A percentile compares a stretch with the other conserved stretches of the same genome.
These are phyloP conservation scores for Metroxylon sagu DNA, from an alignment of 176 grass and related monocot species.

Conservation along the genomic window DNA sequence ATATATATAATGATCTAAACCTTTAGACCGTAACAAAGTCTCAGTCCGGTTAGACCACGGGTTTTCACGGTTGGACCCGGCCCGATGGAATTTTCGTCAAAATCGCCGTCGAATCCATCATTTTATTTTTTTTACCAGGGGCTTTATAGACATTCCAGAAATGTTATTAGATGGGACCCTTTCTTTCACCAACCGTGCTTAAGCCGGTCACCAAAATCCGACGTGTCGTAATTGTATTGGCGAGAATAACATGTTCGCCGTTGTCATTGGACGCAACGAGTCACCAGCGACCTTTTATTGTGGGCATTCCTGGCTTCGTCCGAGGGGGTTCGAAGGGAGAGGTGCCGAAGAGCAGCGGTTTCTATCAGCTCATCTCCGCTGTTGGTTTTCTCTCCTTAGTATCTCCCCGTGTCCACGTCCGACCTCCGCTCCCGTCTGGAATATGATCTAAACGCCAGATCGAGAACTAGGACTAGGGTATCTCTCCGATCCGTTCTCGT, in stretches of 20 bases:
- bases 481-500: not conserved
- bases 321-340: not conserved
- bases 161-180: too few species aligned
- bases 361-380: not conserved
- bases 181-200: too few species aligned
- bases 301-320: not conserved
- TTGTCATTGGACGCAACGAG: slow-evolving; percentile 31
- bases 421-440: not conserved
- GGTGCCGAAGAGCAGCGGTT: not conserved
- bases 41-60: too few species aligned
- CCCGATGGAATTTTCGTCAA: too few species aligned
- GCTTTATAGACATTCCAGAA: too few species aligned
- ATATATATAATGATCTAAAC: too few species aligned
- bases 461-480: not conserved
- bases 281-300: slow-evolving; percentile 22
- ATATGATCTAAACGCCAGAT: not conserved
- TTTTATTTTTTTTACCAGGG: too few species aligned
- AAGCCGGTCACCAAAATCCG: not conserved
- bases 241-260: not conserved
- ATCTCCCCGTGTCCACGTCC: not conserved
- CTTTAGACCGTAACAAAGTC: too few species aligned
- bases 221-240: slow-evolving; percentile 19
- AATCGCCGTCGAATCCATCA: too few species aligned
- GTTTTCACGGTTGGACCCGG: too few species aligned
- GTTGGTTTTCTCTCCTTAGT: not conserved